Evolutionary conservation across 129 eudicot species (phyloP).

Genomic region (Mikania micrantha): DNA sequence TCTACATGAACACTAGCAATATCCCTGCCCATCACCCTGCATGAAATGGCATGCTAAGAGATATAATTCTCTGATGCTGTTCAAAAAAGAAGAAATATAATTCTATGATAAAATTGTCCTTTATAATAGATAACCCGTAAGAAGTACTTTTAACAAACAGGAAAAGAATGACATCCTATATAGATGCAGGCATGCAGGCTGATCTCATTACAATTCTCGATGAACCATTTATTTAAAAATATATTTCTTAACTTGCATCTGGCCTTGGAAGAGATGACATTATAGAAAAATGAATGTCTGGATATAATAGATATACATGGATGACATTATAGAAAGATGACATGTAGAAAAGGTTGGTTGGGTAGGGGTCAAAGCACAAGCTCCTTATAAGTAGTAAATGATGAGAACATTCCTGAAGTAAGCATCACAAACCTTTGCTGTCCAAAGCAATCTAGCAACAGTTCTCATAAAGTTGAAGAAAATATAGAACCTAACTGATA

Average conservation of each 20-base stretch:
- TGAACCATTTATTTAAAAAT: background rate
- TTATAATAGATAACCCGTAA: background rate
- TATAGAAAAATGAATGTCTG: background rate
- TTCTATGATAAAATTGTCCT: background rate
- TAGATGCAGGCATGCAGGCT: background rate
- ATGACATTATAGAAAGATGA: no score
- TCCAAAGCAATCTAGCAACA: background rate
- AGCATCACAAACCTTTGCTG: background rate
- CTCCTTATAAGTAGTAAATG: no score
- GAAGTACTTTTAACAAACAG: no score
- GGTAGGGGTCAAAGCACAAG: no score
- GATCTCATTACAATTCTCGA: background rate
- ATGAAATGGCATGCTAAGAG: background rate
- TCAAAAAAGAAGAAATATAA: no score
- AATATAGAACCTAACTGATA: slow-evolving; percentile 1
- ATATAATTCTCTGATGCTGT: no score
- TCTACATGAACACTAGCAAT: slow-evolving; percentile 46
- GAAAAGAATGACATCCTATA: background rate
- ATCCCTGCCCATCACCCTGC: slow-evolving; percentile 89
- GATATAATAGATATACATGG: background rate
- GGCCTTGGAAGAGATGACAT: background rate
- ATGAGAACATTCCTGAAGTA: no score
- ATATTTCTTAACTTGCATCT: background rate
- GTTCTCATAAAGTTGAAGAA: background rate
- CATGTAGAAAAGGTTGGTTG: no score